These are phyloP conservation scores for Pseudonitzschia multiseries DNA, from an alignment of 108 stramenopile genomes.

Conservation along the genomic window DNA sequence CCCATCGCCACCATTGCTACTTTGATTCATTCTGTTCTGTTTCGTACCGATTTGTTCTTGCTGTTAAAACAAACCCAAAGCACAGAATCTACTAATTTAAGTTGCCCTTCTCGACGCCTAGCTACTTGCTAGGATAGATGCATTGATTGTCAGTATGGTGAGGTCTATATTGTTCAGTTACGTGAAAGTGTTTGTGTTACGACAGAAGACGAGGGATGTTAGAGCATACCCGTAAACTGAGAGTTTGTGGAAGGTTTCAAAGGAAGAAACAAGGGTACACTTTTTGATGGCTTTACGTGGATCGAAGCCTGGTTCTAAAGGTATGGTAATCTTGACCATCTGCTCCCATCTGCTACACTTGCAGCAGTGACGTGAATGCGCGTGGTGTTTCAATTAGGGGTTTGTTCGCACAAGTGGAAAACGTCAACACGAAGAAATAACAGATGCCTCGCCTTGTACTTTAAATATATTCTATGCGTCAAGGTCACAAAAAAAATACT, in stretches of 20 bases:
- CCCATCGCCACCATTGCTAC: not conserved
- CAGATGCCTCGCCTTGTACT: not conserved
- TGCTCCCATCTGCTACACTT: constrained; percentile 2
- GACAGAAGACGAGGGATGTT: no score
- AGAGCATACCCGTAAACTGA: not conserved
- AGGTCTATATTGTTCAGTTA: not conserved
- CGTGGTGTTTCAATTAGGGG: not conserved
- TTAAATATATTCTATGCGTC: not conserved
- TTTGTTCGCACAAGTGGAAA: not conserved
- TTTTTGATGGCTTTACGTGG: not conserved
- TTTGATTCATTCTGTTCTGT: constrained; percentile 9
- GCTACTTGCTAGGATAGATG: not conserved
- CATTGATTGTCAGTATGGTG: not conserved
- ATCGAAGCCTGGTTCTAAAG: not conserved
- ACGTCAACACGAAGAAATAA: not conserved
- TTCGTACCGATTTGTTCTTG: not conserved
- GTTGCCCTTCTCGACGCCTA: constrained; percentile 1
- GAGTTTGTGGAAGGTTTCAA: not conserved
- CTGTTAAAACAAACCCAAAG: not conserved
- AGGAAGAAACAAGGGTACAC: not conserved
- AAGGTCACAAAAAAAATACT: not conserved
- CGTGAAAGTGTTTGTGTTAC: not conserved
- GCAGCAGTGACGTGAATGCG: not conserved
- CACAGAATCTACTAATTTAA: not conserved
- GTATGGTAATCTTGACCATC: not conserved